These are phyloP conservation scores for Nemania sp. DNA, from an alignment of 2,329 filamentous ascomycete genomes.

Conservation along the genomic window DNA sequence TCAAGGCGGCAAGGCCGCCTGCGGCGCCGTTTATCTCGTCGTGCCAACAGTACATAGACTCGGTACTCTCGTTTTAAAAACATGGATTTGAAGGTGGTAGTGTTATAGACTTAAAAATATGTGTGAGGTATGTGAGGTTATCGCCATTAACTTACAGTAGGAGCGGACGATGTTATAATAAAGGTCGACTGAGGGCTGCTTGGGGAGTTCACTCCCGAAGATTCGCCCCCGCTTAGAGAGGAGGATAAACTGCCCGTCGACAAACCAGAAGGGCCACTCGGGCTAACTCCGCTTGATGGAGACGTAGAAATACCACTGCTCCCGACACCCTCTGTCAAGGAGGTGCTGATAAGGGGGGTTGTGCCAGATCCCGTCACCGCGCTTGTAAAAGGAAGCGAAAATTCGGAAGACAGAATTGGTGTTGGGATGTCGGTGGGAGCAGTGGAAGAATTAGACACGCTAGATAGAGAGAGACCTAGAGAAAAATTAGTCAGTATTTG, in stretches of 20 bases:
- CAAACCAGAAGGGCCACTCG: slow-evolving; percentile 2
- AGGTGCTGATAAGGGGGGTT: slow-evolving; percentile 5
- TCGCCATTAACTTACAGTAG: slow-evolving; percentile 19
- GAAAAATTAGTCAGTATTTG: slow-evolving; percentile 6
- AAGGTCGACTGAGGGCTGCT: slow-evolving; percentile 2
- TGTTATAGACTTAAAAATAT: too few relatives aligned
- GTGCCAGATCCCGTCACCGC: background rate
- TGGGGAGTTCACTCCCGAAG: slow-evolving; percentile 1
- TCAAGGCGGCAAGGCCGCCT: too few relatives aligned
- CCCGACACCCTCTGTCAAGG: slow-evolving; percentile 10
- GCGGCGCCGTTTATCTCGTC: too few relatives aligned
- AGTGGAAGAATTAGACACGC: background rate
- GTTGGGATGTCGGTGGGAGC: background rate
- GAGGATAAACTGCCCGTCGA: slow-evolving; percentile 5
- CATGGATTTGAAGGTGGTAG: too few relatives aligned
- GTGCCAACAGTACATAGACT: too few relatives aligned
- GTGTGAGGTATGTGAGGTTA: too few relatives aligned
- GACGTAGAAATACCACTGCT: slow-evolving; percentile 10
- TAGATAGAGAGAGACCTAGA: slow-evolving; percentile 7
- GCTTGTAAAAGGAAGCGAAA: slow-evolving; percentile 1
- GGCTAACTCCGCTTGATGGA: slow-evolving; percentile 4
- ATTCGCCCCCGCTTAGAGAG: background rate
- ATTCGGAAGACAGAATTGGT: background rate
- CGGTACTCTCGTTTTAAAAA: too few relatives aligned
- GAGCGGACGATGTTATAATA: background rate